Evolutionary conservation across 2,329 filamentous ascomycete species (phyloP).

Genomic region (Orbilia javanica): DNA sequence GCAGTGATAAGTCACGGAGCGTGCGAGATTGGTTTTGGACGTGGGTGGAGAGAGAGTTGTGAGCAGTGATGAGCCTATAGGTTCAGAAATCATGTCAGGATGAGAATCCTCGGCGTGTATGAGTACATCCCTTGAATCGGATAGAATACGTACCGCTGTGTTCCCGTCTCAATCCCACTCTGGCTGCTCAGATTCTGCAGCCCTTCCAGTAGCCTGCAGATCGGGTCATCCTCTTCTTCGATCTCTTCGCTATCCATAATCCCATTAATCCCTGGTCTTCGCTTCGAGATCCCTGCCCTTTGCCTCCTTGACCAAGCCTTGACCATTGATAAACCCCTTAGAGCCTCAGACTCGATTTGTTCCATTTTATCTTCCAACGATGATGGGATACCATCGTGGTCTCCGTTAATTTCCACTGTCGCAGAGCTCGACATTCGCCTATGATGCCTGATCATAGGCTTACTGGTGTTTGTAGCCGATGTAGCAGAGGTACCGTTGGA

Average conservation of each 20-base stretch:
- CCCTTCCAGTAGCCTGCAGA: conserved; percentile 76
- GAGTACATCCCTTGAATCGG: not conserved
- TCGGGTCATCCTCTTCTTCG: conserved; percentile 66
- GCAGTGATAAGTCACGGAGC: conserved; percentile 78
- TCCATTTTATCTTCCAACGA: conserved; percentile 78
- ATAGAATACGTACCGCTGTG: conserved; percentile 72
- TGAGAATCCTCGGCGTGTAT: conserved; percentile 7
- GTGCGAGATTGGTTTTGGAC: conserved; percentile 80
- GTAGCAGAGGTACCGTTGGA: conserved; percentile 53
- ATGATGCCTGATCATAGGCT: conserved; percentile 50
- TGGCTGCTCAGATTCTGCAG: conserved; percentile 80
- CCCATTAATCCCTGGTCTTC: conserved; percentile 76
- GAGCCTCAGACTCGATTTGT: conserved; percentile 72
- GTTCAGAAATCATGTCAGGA: conserved; percentile 40
- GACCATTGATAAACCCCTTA: conserved; percentile 55
- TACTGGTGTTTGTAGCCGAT: conserved; percentile 39
- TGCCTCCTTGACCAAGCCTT: conserved; percentile 55
- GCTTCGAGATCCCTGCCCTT: conserved; percentile 62
- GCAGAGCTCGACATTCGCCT: conserved; percentile 51
- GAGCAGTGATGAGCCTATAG: conserved; percentile 78
- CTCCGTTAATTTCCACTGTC: conserved; percentile 61
- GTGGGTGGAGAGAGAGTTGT: conserved; percentile 80
- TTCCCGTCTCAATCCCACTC: conserved; percentile 77
- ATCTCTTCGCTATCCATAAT: conserved; percentile 71
- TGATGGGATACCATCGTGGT: conserved; percentile 69